Conservation (phyloP, 2,329 filamentous ascomycete species). For the Epichloe sibirici region DNA sequence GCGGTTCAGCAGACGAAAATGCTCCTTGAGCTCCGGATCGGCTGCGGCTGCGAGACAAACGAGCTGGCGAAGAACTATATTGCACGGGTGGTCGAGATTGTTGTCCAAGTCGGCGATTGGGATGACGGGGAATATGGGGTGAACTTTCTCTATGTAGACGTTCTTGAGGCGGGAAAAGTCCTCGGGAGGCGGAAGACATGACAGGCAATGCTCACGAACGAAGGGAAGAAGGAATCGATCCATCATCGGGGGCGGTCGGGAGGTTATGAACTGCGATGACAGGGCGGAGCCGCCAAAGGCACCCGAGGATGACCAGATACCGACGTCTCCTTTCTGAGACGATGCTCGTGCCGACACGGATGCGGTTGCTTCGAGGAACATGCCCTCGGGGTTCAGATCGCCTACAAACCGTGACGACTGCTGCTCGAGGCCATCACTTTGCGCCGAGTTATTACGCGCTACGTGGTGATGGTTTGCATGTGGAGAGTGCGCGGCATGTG, state of each 20-base stretch:
- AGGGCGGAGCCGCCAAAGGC: conserved; percentile 14
- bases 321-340: conserved; percentile 40
- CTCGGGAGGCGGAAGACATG: conserved; percentile 32
- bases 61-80: conserved; percentile 38
- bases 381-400: conserved; percentile 47
- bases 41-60: conserved; percentile 42
- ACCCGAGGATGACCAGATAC: conserved; percentile 38
- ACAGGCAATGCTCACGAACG: conserved; percentile 32
- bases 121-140: conserved; percentile 42
- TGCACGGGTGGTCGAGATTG: conserved; percentile 20
- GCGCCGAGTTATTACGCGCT: neutral
- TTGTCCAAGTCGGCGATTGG: conserved; percentile 23
- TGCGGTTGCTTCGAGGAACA: conserved; percentile 43
- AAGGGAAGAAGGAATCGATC: conserved; percentile 30
- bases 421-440: conserved; percentile 1
- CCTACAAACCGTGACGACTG: conserved; percentile 39
- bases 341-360: conserved; percentile 19
- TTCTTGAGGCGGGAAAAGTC: conserved; percentile 33
- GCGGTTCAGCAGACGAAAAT: conserved; percentile 32
- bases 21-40: conserved; percentile 30
- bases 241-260: conserved; percentile 25
- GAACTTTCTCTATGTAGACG: conserved; percentile 39
- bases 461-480: neutral
- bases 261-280: conserved; percentile 25
- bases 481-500: neutral